These are phyloP conservation scores for Berkeleyomyces rouxiae DNA, from an alignment of 2,329 filamentous ascomycete genomes.

Conservation along the genomic window DNA sequence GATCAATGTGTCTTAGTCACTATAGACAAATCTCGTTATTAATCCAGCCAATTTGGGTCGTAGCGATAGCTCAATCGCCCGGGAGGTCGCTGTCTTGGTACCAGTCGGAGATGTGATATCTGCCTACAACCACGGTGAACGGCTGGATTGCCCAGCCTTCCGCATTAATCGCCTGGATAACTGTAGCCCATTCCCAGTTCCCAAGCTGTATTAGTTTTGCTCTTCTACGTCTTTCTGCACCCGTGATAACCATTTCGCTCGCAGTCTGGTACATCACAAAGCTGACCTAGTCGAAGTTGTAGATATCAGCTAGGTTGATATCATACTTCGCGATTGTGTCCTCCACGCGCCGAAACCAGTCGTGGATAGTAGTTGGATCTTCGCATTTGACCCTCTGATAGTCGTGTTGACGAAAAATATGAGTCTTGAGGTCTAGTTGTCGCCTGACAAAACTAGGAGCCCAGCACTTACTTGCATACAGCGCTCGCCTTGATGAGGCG, in stretches of 20 bases:
- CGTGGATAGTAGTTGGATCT: too few species aligned
- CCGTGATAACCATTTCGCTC: neutral
- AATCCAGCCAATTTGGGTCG: neutral
- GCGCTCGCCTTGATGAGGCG: too few species aligned
- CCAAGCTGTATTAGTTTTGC: neutral
- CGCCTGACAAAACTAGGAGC: too few species aligned
- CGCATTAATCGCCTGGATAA: too few species aligned
- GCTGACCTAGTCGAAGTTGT: neutral
- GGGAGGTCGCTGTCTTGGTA: neutral
- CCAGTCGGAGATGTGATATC: neutral
- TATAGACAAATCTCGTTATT: neutral
- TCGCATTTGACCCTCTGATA: too few species aligned
- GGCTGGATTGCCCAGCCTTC: too few species aligned
- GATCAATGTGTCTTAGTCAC: neutral
- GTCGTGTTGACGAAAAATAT: too few species aligned
- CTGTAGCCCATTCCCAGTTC: neutral
- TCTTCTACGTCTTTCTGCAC: neutral
- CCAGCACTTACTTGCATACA: too few species aligned
- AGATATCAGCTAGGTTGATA: neutral
- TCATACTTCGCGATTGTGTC: neutral
- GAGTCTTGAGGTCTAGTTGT: too few species aligned
- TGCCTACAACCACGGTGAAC: neutral
- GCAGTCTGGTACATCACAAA: neutral
- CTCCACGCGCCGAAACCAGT: neutral
- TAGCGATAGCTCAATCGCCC: neutral